These are phyloP conservation scores for Apophysomyces variabilis DNA, from an alignment of 371 early-diverging fungal species.

Conservation along the genomic window DNA sequence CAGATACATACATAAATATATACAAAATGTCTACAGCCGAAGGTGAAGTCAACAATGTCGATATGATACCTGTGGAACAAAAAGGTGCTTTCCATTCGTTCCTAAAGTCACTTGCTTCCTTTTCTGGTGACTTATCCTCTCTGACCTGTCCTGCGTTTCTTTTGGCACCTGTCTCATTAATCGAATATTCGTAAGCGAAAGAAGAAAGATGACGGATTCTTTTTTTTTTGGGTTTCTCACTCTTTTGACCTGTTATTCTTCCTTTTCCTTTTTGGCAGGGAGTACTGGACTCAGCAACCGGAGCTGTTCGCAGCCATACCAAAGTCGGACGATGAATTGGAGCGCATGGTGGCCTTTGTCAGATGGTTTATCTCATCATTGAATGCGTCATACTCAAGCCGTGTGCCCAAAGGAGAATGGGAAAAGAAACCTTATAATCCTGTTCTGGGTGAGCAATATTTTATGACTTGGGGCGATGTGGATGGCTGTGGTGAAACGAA, in stretches of 20 bases:
- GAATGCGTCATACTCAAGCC: constrained; percentile 67
- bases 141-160: constrained; percentile 71
- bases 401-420: constrained; percentile 57
- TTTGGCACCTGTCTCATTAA: constrained; percentile 64
- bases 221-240: neutral
- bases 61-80: constrained; percentile 51
- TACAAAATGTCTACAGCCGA: constrained; percentile 2
- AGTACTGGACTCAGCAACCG: constrained; percentile 78
- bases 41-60: constrained; percentile 26
- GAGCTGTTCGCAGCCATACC: constrained; percentile 71
- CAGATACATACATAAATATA: no score
- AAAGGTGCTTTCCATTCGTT: constrained; percentile 63
- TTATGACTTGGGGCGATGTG: constrained; percentile 73
- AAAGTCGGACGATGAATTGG: constrained; percentile 59
- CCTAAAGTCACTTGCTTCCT: constrained; percentile 61
- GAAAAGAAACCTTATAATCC: constrained; percentile 90
- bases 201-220: neutral
- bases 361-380: constrained; percentile 82
- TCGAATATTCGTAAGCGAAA: constrained; percentile 63
- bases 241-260: neutral
- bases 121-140: constrained; percentile 70
- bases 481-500: constrained; percentile 65
- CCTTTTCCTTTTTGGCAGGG: constrained; percentile 42
- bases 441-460: constrained; percentile 80
- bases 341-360: constrained; percentile 70